Base-by-base conservation (phyloP, 805 yeast genomes). In the Starmerella apicola region DNA sequence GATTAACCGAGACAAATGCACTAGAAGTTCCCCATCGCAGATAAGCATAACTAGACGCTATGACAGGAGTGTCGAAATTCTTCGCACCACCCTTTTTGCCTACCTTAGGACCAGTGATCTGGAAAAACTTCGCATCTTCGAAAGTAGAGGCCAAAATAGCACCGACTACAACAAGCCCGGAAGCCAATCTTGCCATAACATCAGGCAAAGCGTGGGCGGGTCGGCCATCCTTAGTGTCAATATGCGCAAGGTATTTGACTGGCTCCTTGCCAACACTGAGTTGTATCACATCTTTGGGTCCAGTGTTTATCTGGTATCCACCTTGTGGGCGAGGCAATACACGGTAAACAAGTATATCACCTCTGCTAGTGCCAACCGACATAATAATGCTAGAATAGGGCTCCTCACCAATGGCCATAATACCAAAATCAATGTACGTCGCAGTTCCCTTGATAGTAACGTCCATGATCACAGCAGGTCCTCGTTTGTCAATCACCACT, bases 341-440 rank as follows among this genome's bases (percentile, higher is more conserved):
- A 51, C 76, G 75, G 59, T 70, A 82, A 0, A 75, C 67, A 21
- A 78, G 45, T 10, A 84, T 53, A 41, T 81, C 80, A 15, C 96
- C 96, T 13, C 62, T 61, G 41, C 74, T 71, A 0, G 95, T 80
- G 19, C 97, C 97, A 10, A 77, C 80, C 19, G 72, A 60, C 60
- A 86, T 58, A 20, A 81, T 51, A 27, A 86, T 72, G n/a, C 84
- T 76, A 0, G 91, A 76, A 51, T 68, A 80, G 0, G 70, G 70
- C 41, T 81, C 91, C 22, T 71, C 74, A 1, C 76, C 81, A 37
- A 70, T 64, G 26, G 72, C 73, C 67, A 81, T 72, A 19, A 81
- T 78, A 0, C 86, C 70, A 57, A 86, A 83, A 48, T 83, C 85
- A 36, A 82, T 56, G 1, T 70, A 54, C 0, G 93, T 78, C 2